Conservation (phyloP, 108 stramenopile species). For the Skeletonema costatum region DNA sequence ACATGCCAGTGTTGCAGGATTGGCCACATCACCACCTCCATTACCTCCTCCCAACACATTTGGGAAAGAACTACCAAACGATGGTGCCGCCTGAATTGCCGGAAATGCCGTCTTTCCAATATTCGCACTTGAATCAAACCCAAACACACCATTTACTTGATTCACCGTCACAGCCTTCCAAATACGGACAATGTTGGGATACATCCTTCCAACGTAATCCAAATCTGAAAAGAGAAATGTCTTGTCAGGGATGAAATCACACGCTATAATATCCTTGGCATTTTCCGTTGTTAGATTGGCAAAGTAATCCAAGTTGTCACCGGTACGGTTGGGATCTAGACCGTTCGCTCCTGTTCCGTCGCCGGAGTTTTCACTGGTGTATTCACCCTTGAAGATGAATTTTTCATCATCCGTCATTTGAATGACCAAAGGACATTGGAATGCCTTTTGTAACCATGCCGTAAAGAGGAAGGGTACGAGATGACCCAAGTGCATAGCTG, state of each 20-base stretch:
- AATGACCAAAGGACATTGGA: slow-evolving; percentile 95
- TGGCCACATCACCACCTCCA: neutral
- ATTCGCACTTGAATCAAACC: slow-evolving; percentile 90
- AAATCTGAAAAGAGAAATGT: slow-evolving; percentile 93
- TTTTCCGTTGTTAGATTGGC: slow-evolving; percentile 93
- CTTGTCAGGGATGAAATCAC: slow-evolving; percentile 93
- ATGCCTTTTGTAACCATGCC: slow-evolving; percentile 95
- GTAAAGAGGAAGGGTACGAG: slow-evolving; percentile 98
- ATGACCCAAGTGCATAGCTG: slow-evolving; percentile 98
- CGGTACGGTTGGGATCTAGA: slow-evolving; percentile 40
- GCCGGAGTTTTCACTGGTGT: slow-evolving; percentile 56
- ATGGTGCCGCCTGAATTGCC: slow-evolving; percentile 95
- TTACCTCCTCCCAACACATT: slow-evolving; percentile 58
- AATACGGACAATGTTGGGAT: slow-evolving; percentile 96
- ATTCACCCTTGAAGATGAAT: slow-evolving; percentile 97
- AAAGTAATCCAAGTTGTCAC: slow-evolving; percentile 90
- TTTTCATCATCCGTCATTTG: slow-evolving; percentile 99
- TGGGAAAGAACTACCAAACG: slow-evolving; percentile 93
- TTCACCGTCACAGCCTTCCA: slow-evolving; percentile 96
- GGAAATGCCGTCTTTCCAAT: slow-evolving; percentile 96
- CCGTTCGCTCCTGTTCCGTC: neutral
- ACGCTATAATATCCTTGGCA: slow-evolving; percentile 99
- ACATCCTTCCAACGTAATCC: slow-evolving; percentile 97
- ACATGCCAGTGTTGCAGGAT: slow-evolving; percentile 66
- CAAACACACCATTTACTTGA: slow-evolving; percentile 96